Evolutionary conservation across 768 basidiomycete species (phyloP).

Genomic region (Lactarius hengduanensis): DNA sequence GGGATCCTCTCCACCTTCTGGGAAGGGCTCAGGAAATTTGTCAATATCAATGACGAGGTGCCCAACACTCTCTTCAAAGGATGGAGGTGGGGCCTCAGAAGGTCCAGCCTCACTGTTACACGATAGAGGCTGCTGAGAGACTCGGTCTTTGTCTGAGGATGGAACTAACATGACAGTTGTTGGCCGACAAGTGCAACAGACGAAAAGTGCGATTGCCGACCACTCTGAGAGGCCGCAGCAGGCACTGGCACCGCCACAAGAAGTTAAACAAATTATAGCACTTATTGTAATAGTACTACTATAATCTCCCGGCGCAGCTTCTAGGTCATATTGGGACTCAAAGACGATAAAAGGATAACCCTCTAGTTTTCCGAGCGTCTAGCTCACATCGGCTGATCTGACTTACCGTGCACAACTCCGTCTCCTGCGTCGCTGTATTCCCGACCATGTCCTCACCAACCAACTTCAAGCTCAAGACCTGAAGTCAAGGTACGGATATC

Average conservation of each 20-base stretch:
- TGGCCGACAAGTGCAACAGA: neutral
- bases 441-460: constrained; percentile 27
- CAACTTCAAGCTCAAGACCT: constrained; percentile 20
- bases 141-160: constrained; percentile 1
- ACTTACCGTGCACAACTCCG: constrained; percentile 10
- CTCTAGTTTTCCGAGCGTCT: neutral
- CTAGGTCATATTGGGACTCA: constrained; percentile 4
- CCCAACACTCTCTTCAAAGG: constrained; percentile 30
- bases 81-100: constrained; percentile 19
- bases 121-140: constrained; percentile 2
- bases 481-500: constrained; percentile 28
- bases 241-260: neutral
- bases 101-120: constrained; percentile 13
- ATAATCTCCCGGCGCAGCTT: too few species aligned
- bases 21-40: constrained; percentile 30
- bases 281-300: too few species aligned
- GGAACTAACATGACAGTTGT: constrained; percentile 4
- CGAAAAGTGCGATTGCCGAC: too few species aligned
- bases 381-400: neutral
- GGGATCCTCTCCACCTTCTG: constrained; percentile 44
- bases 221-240: too few species aligned
- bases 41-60: constrained; percentile 32
- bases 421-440: constrained; percentile 6
- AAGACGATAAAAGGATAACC: constrained; percentile 15
- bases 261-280: too few species aligned